Base-by-base conservation (phyloP, 495 filamentous ascomycete species). In the Lasiosphaeria ovina region DNA sequence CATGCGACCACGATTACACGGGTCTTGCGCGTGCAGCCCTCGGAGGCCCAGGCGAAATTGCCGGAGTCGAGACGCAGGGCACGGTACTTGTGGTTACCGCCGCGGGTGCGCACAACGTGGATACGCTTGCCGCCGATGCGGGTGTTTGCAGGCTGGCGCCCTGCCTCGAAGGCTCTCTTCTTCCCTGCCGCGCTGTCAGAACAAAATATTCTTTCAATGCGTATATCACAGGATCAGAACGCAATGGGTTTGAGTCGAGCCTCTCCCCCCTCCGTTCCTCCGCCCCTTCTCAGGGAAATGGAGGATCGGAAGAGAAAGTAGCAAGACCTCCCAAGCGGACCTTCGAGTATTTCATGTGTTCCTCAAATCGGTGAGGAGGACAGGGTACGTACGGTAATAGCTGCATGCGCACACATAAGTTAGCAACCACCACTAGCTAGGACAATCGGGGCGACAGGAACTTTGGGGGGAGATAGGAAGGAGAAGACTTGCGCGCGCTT, bases 21-120 rank as follows among this genome's bases (percentile, higher is more conserved):
- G 79, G 89, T 89, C 86, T 99, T 99, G 85, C 93, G 92, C 82
- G 92, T 87, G 79, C 93, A 80, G 70, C 92, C 91, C 86, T 99
- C 94, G 68, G 92, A 96, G 69, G 89, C 94, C 94, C 94, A 99
- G 65, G 93, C 93, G 81, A 97, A 99, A 85, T 99, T 99, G 76
- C 94, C 94, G 65, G 93, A 89, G 78, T 99, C 94, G 82, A 99
- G 88, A 85, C 94, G 95, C 58, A 99, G 93, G 63, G 87, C 94
- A 85, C 94, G 95, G 89, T 93, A 96, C 86, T 99, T 99, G 81
- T 86, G 90, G 89, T 98, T 98, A 66, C 94, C 94, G 79, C 94
- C 94, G 79, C 94, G 94, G 69, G 92, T 96, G 80, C 94, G 94
- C 79, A 99, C 95, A 72, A 92, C 83, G 84, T 99, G 94, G 81